Percentiles rank a stretch among this genome's conserved stretches.
These are phyloP conservation scores for Ophiostoma quercus DNA, from an alignment of 2,329 filamentous ascomycete species.

Conservation along the genomic window DNA sequence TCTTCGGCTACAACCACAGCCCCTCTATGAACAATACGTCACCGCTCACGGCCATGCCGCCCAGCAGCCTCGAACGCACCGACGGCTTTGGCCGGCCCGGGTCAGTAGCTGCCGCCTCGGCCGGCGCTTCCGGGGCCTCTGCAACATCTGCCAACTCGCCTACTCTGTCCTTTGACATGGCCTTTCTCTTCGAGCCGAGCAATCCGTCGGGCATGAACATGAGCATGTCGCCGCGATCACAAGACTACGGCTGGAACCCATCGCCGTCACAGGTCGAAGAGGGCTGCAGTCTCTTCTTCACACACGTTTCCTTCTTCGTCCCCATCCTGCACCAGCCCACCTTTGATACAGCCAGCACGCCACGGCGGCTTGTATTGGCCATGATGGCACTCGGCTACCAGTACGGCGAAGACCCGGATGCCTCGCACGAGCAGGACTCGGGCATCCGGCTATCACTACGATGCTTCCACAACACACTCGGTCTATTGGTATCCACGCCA, in stretches of 20 bases:
- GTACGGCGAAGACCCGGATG: conserved; percentile 37
- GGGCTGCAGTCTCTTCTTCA: conserved; percentile 37
- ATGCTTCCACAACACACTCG: conserved; percentile 35
- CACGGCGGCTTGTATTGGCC: conserved; percentile 33
- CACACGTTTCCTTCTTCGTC: conserved; percentile 36
- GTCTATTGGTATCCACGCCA: conserved; percentile 25
- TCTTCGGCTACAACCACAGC: background rate
- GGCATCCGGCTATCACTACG: conserved; percentile 32
- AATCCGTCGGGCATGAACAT: background rate
- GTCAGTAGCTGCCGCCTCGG: background rate
- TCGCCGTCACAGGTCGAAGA: conserved; percentile 32
- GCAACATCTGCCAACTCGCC: background rate
- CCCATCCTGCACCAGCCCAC: conserved; percentile 38
- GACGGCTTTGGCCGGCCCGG: background rate
- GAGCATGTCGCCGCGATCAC: conserved; percentile 27
- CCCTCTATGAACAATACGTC: background rate
- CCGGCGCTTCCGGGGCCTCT: background rate
- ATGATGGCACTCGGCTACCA: conserved; percentile 39
- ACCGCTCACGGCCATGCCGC: background rate
- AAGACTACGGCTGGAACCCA: conserved; percentile 31
- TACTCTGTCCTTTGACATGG: conserved; percentile 3
- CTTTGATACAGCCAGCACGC: conserved; percentile 31
- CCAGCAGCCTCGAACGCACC: background rate
- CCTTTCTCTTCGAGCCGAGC: conserved; percentile 3
- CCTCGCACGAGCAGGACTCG: conserved; percentile 29